phyloP scores from a whole-genome alignment of 2,329 filamentous ascomycete genomes.

The Madurella mycetomatis region DNA sequence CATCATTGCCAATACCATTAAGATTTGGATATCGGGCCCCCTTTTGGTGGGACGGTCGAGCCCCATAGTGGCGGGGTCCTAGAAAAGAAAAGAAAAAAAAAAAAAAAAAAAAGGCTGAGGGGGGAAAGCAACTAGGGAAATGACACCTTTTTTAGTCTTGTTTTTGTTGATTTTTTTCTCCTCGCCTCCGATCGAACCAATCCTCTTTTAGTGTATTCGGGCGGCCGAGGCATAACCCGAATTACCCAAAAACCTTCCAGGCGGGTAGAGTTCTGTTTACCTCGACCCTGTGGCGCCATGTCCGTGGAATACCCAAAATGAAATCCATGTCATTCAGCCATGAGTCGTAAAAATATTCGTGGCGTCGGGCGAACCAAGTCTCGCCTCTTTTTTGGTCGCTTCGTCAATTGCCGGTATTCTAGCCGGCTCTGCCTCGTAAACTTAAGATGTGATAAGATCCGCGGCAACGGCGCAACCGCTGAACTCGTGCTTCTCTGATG shows the following conservation, averaged over 20 bases:
- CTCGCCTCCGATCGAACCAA: slow-evolving; percentile 3
- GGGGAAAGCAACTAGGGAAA: slow-evolving; percentile 2
- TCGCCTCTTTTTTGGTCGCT: background rate
- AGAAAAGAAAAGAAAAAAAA: background rate
- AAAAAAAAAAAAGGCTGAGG: slow-evolving; percentile 2
- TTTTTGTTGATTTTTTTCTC: slow-evolving; percentile 18
- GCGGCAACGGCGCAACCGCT: slow-evolving; percentile 7
- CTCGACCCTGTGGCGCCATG: slow-evolving; percentile 14
- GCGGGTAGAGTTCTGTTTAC: slow-evolving; percentile 21
- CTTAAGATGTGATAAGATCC: background rate
- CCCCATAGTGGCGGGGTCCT: background rate
- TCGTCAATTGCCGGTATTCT: background rate
- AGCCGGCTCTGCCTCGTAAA: background rate
- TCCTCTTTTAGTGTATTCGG: slow-evolving; percentile 7
- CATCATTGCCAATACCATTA: slow-evolving; percentile 15
- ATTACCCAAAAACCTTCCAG: slow-evolving; percentile 3
- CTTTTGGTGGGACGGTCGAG: background rate
- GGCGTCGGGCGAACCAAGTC: background rate
- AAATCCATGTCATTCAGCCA: slow-evolving; percentile 20
- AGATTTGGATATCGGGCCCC: slow-evolving; percentile 10
- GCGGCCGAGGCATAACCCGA: slow-evolving; percentile 3
- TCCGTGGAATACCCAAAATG: slow-evolving; percentile 10
- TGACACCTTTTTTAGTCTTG: background rate
- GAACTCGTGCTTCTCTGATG: slow-evolving; percentile 14
- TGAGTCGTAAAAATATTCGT: slow-evolving; percentile 17